Evolutionary conservation across 2,329 filamentous ascomycete species (phyloP).

Genomic region (Phyllachora maydis): DNA sequence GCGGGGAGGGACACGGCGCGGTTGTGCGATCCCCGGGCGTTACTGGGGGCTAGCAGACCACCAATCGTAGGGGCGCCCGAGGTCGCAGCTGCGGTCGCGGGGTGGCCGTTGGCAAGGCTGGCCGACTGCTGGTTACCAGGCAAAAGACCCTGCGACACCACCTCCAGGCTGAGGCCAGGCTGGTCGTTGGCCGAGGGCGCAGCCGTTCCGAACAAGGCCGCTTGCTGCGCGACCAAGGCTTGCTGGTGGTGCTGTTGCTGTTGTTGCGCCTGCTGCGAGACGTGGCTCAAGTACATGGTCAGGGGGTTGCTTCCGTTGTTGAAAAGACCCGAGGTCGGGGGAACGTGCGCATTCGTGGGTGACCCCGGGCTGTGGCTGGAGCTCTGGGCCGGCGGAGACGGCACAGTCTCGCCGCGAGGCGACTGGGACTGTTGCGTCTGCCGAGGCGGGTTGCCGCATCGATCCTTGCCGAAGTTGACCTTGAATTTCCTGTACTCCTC

Average conservation of each 20-base stretch:
- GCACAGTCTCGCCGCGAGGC: conserved; percentile 39
- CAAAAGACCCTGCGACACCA: too few species aligned
- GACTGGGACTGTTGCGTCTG: conserved; percentile 53
- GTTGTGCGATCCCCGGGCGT: conserved; percentile 40
- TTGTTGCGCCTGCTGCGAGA: conserved; percentile 50
- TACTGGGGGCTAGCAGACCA: conserved; percentile 56
- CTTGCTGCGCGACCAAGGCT: conserved; percentile 54
- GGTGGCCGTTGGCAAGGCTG: conserved; percentile 43
- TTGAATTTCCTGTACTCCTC: conserved; percentile 98
- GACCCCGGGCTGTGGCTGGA: conserved; percentile 36
- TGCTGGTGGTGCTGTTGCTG: conserved; percentile 60
- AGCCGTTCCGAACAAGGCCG: conserved; percentile 59
- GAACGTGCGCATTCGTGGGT: conserved; percentile 31
- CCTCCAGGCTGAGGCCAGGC: conserved; percentile 26
- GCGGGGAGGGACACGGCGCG: conserved; percentile 77
- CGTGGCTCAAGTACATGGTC: conserved; percentile 81
- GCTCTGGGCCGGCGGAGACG: conserved; percentile 36
- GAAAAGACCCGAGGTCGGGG: conserved; percentile 49
- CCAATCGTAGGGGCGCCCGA: conserved; percentile 50
- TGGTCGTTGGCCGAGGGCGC: conserved; percentile 35
- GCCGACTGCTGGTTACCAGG: conserved; percentile 46
- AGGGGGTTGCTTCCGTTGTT: conserved; percentile 74
- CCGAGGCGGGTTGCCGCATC: conserved; percentile 87
- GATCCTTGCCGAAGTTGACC: conserved; percentile 98
- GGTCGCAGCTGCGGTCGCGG: conserved; percentile 26